These are phyloP conservation scores for Lentinula lateritia DNA, from an alignment of 768 basidiomycete species.

Conservation along the genomic window DNA sequence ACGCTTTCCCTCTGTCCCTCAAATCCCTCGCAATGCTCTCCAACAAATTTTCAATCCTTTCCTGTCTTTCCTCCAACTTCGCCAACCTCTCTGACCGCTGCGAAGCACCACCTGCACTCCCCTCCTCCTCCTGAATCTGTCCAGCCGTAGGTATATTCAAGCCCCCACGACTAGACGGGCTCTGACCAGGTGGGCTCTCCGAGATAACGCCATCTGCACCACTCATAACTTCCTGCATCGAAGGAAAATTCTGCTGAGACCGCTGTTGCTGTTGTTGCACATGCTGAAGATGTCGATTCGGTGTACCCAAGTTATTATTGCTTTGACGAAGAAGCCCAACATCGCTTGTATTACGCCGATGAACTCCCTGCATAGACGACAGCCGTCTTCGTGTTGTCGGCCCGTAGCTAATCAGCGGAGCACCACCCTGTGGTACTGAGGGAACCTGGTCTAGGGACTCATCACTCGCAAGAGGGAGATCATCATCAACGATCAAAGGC, in stretches of 20 bases:
- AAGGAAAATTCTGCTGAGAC: neutral
- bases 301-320: neutral
- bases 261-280: constrained; percentile 2
- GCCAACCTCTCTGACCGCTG: constrained; percentile 19
- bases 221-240: constrained; percentile 14
- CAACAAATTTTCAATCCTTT: constrained; percentile 41
- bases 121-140: constrained; percentile 18
- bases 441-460: constrained; percentile 8
- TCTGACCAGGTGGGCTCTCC: constrained; percentile 12
- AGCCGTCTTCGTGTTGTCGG: constrained; percentile 37
- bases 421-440: constrained; percentile 11
- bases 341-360: constrained; percentile 14
- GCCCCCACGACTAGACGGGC: neutral
- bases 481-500: constrained; percentile 54
- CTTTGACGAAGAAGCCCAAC: constrained; percentile 11
- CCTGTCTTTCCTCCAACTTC: constrained; percentile 38
- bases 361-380: constrained; percentile 27
- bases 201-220: constrained; percentile 10
- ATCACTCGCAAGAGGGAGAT: constrained; percentile 22
- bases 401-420: constrained; percentile 35
- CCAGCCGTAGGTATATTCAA: constrained; percentile 16
- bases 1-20: neutral
- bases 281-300: constrained; percentile 7
- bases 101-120: constrained; percentile 3
- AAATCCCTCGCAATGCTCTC: constrained; percentile 9